Conservation (phyloP, 108 stramenopile genomes). For the Nannochloropsis gaditana region DNA sequence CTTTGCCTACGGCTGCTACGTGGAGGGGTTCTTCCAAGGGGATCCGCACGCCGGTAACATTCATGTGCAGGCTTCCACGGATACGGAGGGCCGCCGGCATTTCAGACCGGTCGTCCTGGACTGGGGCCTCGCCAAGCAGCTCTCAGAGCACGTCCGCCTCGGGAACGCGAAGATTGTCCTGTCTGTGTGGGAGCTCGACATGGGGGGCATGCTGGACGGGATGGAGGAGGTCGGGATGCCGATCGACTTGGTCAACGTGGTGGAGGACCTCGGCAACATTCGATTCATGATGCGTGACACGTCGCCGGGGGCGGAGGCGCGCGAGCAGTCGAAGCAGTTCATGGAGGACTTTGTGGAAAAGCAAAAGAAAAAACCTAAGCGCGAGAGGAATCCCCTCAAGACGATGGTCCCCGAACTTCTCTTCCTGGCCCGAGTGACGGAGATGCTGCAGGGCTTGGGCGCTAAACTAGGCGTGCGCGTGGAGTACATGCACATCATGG, state of each 20-base stretch:
- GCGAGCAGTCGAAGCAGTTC: slow-evolving; percentile 11
- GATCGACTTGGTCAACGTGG: slow-evolving; percentile 22
- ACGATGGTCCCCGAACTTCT: slow-evolving; percentile 31
- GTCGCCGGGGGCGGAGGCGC: not conserved
- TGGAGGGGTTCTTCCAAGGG: slow-evolving; percentile 41
- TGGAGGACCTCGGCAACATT: slow-evolving; percentile 39
- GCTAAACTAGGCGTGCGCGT: slow-evolving; percentile 37
- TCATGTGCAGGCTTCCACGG: slow-evolving; percentile 22
- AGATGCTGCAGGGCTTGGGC: slow-evolving; percentile 42
- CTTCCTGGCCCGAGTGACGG: slow-evolving; percentile 40
- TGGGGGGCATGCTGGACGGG: slow-evolving; percentile 40
- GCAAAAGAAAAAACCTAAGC: not conserved
- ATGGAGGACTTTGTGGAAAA: not conserved
- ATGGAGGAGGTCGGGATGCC: slow-evolving; percentile 43
- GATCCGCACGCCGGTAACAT: slow-evolving; percentile 47
- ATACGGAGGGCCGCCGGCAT: not conserved
- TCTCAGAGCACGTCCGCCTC: slow-evolving; percentile 25
- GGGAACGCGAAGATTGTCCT: slow-evolving; percentile 32
- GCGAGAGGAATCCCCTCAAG: slow-evolving; percentile 16
- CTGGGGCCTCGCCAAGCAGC: slow-evolving; percentile 47
- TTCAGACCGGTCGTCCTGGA: slow-evolving; percentile 40
- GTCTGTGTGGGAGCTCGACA: slow-evolving; percentile 37
- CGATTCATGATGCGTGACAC: slow-evolving; percentile 32
- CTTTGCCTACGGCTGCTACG: slow-evolving; percentile 41
- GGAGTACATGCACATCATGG: slow-evolving; percentile 46